Base-by-base conservation (phyloP, 192 early-diverging fungal genomes). In the Funneliformis mosseae region DNA sequence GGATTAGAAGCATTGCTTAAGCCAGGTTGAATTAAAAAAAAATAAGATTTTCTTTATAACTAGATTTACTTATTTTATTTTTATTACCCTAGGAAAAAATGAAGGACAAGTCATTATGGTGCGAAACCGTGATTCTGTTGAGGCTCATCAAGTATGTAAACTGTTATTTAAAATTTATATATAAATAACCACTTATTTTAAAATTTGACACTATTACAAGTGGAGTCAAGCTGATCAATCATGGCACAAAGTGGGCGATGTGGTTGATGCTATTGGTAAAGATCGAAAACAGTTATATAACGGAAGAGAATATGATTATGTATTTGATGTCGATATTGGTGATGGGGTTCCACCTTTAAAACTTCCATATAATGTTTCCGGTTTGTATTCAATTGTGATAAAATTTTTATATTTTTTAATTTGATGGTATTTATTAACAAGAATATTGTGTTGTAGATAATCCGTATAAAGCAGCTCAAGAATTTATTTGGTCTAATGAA, bases 261-360 rank as follows among this genome's bases (percentile, higher is more conserved):
- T 99, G 0, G 96, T 98, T 0, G 97, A 98, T 85, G 92, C 95
- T 4, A 91, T 92, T 48, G 95, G 93, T 5, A 86, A 87, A 10
- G 81, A 88, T 9, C 83, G 91, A 28, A 98, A 97, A 83, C 92
- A 96, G 81, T 79, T 93, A 38, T 95, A 92, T 82, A 87, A 91
- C 6, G 97, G 97, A 41, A 87, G 89, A 61, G 97, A 98, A 79
- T 99, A 99, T 83, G 98, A 99, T 85, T 97, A 95, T 83, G 94
- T 99, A 41, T 99, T 99, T 88, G 96, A 97, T 81, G 94, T 99
- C 27, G 97, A 99, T 80, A 91, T 99, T 45, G 92, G 92, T 41
- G 95, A 93, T 41, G 95, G 93, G 10, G 85, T 83, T 2, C 93
- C 93, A 38, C 90, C 92, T 18, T 84, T 99, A 8, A 97, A 99